phyloP scores from a whole-genome alignment of 2,329 filamentous ascomycete species.

The Aspergillus sp. region DNA sequence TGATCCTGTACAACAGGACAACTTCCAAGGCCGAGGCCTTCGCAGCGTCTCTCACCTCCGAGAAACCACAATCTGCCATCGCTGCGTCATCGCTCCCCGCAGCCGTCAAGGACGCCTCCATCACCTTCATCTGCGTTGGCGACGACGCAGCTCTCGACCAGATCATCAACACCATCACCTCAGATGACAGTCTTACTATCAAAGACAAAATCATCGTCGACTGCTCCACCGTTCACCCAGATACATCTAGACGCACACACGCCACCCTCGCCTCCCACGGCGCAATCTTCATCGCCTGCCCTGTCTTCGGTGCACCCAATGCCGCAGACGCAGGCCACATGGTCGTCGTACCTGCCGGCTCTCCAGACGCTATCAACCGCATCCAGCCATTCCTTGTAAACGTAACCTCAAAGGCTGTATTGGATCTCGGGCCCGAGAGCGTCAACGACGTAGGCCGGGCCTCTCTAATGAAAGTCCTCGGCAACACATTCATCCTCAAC shows the following conservation, averaged over 20 bases:
- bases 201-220: slow-evolving; percentile 79
- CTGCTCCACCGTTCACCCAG: slow-evolving; percentile 83
- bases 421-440: slow-evolving; percentile 69
- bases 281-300: slow-evolving; percentile 72
- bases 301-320: slow-evolving; percentile 48
- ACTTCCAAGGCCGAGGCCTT: slow-evolving; percentile 64
- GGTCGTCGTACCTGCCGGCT: slow-evolving; percentile 71
- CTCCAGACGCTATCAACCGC: slow-evolving; percentile 58
- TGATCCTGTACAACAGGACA: slow-evolving; percentile 81
- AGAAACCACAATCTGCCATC: slow-evolving; percentile 53
- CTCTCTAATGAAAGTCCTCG: slow-evolving; percentile 74
- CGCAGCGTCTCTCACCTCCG: slow-evolving; percentile 57
- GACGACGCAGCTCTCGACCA: slow-evolving; percentile 72
- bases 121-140: slow-evolving; percentile 79
- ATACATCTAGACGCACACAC: slow-evolving; percentile 69
- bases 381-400: slow-evolving; percentile 70
- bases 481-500: slow-evolving; percentile 82
- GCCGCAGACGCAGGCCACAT: slow-evolving; percentile 64
- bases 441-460: slow-evolving; percentile 70
- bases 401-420: slow-evolving; percentile 67
- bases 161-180: slow-evolving; percentile 59
- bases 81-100: slow-evolving; percentile 65
- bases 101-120: slow-evolving; percentile 66
- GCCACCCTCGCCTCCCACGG: slow-evolving; percentile 57
- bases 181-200: slow-evolving; percentile 47